A percentile compares a stretch with the other conserved stretches of the same genome.
These are phyloP conservation scores for Galeopsis tetrahit DNA, from an alignment of 257 asterid genomes.

Conservation along the genomic window DNA sequence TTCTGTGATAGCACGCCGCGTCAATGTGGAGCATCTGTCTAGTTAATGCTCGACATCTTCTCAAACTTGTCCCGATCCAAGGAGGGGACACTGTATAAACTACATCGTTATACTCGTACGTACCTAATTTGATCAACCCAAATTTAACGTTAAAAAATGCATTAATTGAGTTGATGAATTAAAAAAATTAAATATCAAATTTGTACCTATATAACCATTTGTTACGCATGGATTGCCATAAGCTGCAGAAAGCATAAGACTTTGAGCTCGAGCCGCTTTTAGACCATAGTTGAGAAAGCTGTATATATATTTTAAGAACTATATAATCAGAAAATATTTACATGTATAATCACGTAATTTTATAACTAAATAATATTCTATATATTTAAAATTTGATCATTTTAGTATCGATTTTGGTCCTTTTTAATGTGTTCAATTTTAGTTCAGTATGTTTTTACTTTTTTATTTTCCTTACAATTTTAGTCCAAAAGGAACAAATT, in stretches of 20 bases:
- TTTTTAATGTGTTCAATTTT: too few species aligned
- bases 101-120: conserved; percentile 40
- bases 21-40: conserved; percentile 30
- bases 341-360: neutral
- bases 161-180: too few species aligned
- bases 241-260: conserved; percentile 37
- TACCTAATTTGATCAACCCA: neutral
- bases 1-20: conserved; percentile 40
- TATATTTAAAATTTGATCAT: too few species aligned
- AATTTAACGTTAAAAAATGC: too few species aligned
- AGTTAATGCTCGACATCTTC: conserved; percentile 34
- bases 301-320: neutral
- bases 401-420: too few species aligned
- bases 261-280: conserved; percentile 55
- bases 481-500: too few species aligned
- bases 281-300: conserved; percentile 61
- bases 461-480: too few species aligned
- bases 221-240: conserved; percentile 54
- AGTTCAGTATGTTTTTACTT: too few species aligned
- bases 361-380: too few species aligned
- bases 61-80: conserved; percentile 38
- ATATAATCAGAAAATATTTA: too few species aligned
- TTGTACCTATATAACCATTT: conserved; percentile 47
- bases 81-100: conserved; percentile 49
- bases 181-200: too few species aligned